These are phyloP conservation scores for Mucor circinelloides DNA, from an alignment of 371 early-diverging fungal species.

Conservation along the genomic window DNA sequence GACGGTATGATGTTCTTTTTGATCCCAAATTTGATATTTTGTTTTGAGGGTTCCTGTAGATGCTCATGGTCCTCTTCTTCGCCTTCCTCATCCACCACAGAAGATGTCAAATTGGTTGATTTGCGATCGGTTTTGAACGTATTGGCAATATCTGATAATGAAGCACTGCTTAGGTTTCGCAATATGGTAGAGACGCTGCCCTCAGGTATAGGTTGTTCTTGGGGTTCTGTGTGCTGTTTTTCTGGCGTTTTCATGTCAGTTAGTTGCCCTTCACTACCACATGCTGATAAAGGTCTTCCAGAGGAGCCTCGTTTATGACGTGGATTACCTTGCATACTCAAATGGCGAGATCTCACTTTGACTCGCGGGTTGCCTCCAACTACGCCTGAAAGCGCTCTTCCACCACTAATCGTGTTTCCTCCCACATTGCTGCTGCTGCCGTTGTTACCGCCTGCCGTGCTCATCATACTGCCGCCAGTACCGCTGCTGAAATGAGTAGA, in stretches of 20 bases:
- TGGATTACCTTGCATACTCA: conserved; percentile 26
- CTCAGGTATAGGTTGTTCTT: conserved; percentile 21
- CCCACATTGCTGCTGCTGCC: background rate
- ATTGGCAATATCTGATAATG: conserved; percentile 38
- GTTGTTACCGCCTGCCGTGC: background rate
- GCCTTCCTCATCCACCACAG: conserved; percentile 22
- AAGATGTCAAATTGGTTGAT: conserved; percentile 30
- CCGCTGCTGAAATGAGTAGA: conserved; percentile 14
- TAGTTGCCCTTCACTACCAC: conserved; percentile 22
- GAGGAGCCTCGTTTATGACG: background rate
- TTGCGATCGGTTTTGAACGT: conserved; percentile 37
- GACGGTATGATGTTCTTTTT: conserved; percentile 38
- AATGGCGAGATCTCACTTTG: conserved; percentile 22
- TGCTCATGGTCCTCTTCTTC: conserved; percentile 5
- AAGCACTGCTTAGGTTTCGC: conserved; percentile 38
- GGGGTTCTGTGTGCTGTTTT: background rate
- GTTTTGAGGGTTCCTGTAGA: too few species aligned
- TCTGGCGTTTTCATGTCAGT: conserved; percentile 3
- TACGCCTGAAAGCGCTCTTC: background rate
- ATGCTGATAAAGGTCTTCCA: conserved; percentile 15
- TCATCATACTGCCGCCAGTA: background rate
- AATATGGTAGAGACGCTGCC: conserved; percentile 31
- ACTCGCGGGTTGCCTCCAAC: conserved; percentile 19
- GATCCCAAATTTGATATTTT: conserved; percentile 37
- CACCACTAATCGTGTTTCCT: background rate